Evolutionary conservation across 2,329 filamentous ascomycete genomes (phyloP), one percentile per base, ranked within the genome.

Genomic region (Fusarium sp.): DNA sequence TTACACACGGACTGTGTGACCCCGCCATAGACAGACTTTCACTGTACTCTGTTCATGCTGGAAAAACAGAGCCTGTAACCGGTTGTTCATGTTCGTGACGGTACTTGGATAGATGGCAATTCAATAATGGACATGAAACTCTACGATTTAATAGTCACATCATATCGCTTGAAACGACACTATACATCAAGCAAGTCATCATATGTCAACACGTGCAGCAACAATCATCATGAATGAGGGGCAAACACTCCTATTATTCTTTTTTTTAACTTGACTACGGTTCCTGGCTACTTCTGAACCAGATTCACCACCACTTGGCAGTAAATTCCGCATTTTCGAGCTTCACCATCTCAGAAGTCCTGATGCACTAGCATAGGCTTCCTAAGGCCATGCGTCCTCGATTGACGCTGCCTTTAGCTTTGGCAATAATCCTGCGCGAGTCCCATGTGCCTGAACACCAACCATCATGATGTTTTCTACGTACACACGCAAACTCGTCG

Each of bases 351-450:
- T 66, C 50, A 64, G 71, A 73, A 75, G 73, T 53, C 59, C 54
- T 54, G 54, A 68, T 76, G 74, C 75, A 77, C 75, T 77, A 66
- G 73, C 75, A 77, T 67, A 62, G 66, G 66, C 69, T 72, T 73
- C 73, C 46, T 66, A 42, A 59, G 65, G 57, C 57, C 57, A 56
- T 55, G 43, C 61, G 62, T 66, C 66, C 65, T 73, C 59, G 46
- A 60, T 62, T 59, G 61, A 73, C 63, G 67, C 67, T 67, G 56
- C 60, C 51, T 65, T 64, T 73, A 59, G 45, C 60, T 65, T 71
- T 51, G 59, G 66, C 72, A 66, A 66, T 54, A 59, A 68, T 73
- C 62, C 62, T 68, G 47, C 53, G 59, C 68, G 59, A 64, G 59
- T 76, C 52, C 66, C 55, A 59, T 73, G 64, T 71, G 67, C 61